Conservation (phyloP, 306 rosid genomes). For the Cajanus cajan region DNA sequence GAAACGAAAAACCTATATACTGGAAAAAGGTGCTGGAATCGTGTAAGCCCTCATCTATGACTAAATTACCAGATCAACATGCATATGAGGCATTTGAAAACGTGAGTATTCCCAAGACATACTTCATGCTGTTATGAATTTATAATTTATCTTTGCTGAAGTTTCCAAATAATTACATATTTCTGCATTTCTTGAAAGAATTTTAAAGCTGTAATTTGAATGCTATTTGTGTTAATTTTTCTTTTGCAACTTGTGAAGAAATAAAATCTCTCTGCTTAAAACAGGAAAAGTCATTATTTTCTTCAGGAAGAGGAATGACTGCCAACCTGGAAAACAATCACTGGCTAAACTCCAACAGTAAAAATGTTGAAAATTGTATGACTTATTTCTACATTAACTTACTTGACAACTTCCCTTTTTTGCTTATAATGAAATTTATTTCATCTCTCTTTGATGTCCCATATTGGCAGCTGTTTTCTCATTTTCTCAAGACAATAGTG, state of each 20-base stretch:
- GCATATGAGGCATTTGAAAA: slow-evolving; percentile 40
- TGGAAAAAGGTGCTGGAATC: slow-evolving; percentile 59
- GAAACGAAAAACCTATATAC: slow-evolving; percentile 45
- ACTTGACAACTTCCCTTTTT: slow-evolving; percentile 4
- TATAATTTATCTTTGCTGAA: not conserved
- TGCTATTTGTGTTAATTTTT: slow-evolving; percentile 1
- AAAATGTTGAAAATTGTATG: slow-evolving; percentile 49
- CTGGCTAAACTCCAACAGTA: slow-evolving; percentile 46
- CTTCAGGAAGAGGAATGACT: slow-evolving; percentile 38
- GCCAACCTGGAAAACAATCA: slow-evolving; percentile 44
- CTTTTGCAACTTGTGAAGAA: slow-evolving; percentile 2
- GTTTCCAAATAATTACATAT: not conserved
- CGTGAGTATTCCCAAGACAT: slow-evolving; percentile 50
- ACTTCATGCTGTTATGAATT: slow-evolving; percentile 16
- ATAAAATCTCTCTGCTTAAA: slow-evolving; percentile 20
- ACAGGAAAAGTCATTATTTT: slow-evolving; percentile 54
- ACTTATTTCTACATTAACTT: slow-evolving; percentile 24
- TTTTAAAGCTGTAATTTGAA: not conserved
- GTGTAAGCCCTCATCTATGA: slow-evolving; percentile 30
- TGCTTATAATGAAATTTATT: slow-evolving; percentile 20
- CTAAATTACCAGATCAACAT: slow-evolving; percentile 39
- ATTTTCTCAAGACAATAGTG: slow-evolving; percentile 34
- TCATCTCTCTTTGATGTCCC: slow-evolving; percentile 37
- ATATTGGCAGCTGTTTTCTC: slow-evolving; percentile 50
- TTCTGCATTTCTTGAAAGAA: slow-evolving; percentile 15